Conservation (phyloP, 1,139 yeast genomes). For the Arxiozyma slooffiae region DNA sequence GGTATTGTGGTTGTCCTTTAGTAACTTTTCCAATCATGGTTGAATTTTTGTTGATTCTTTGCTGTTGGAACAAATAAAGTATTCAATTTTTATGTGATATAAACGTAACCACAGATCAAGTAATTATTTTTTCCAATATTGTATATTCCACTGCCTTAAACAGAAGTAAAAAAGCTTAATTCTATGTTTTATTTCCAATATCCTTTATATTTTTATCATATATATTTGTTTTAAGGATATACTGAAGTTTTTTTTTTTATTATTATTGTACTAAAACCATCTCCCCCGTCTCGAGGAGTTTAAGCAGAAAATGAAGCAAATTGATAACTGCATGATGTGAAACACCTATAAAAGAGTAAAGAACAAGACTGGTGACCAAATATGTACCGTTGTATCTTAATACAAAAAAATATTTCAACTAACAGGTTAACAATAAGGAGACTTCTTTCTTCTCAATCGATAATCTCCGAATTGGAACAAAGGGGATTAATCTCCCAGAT, state of each 20-base stretch:
- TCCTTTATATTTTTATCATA: too few species aligned
- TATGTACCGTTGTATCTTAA: neutral
- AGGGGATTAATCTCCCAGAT: conserved; percentile 33
- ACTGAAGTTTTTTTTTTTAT: too few species aligned
- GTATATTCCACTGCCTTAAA: too few species aligned
- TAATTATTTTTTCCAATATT: too few species aligned
- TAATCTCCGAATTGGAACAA: conserved; percentile 15
- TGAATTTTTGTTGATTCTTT: neutral
- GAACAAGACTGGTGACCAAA: neutral
- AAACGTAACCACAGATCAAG: too few species aligned
- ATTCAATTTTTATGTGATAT: too few species aligned
- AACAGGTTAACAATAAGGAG: neutral
- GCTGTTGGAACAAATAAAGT: too few species aligned
- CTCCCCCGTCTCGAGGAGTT: neutral
- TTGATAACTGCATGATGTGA: neutral
- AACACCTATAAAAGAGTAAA: neutral
- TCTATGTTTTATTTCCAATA: too few species aligned
- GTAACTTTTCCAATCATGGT: neutral
- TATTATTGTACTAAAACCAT: neutral
- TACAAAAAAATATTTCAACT: neutral
- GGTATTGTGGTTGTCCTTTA: neutral
- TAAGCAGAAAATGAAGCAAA: neutral
- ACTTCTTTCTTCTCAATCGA: neutral
- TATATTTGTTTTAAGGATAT: too few species aligned
- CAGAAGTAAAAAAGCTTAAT: too few species aligned